Evolutionary conservation across 768 basidiomycete species (phyloP).

Genomic region (Rhizopogon vesiculosus): DNA sequence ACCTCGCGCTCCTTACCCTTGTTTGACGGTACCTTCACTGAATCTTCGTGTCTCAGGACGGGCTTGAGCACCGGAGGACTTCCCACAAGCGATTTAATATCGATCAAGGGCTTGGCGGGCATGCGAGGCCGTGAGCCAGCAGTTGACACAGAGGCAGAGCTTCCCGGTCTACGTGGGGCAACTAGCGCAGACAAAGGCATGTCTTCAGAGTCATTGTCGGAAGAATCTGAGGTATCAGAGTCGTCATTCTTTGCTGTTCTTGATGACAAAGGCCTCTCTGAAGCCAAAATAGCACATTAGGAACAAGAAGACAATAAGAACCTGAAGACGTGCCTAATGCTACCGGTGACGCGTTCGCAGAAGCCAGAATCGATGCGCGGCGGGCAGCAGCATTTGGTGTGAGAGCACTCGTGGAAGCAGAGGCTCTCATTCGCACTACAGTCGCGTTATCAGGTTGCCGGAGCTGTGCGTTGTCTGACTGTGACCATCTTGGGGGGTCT

Average conservation of each 20-base stretch:
- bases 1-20: constrained; percentile 15
- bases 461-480: constrained; percentile 26
- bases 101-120: constrained; percentile 42
- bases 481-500: constrained; percentile 10
- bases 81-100: constrained; percentile 23
- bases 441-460: constrained; percentile 4
- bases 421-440: constrained; percentile 38
- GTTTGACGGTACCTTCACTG: constrained; percentile 17
- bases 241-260: constrained; percentile 11
- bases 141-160: constrained; percentile 38
- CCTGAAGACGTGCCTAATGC: constrained; percentile 23
- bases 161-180: constrained; percentile 62
- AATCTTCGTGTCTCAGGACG: constrained; percentile 23
- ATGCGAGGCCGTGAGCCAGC: constrained; percentile 20
- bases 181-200: constrained; percentile 62
- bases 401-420: constrained; percentile 55
- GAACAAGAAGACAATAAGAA: background rate
- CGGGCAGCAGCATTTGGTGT: constrained; percentile 47
- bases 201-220: constrained; percentile 46
- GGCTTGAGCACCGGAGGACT: constrained; percentile 33
- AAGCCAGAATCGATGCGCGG: constrained; percentile 39
- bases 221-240: constrained; percentile 24
- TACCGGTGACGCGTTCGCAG: constrained; percentile 23
- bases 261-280: background rate
- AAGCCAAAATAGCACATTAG: background rate